These are phyloP conservation scores for Logfia minima DNA, from an alignment of 129 eudicot genomes.

Conservation along the genomic window DNA sequence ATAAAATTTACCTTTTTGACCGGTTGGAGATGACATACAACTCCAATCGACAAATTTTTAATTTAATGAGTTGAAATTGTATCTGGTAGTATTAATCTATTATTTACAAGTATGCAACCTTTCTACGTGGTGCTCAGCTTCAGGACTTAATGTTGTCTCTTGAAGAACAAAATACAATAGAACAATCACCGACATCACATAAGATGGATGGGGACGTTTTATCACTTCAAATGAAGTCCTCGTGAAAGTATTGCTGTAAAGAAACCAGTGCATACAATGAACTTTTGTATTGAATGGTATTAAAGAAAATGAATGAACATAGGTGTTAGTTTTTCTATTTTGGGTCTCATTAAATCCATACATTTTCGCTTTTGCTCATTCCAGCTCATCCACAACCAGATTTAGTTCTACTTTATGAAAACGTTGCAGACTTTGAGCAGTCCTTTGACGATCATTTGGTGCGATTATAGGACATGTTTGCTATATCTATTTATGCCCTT, in stretches of 20 bases:
- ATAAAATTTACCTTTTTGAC: too few relatives aligned
- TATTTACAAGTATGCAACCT: not conserved
- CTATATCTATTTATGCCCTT: too few relatives aligned
- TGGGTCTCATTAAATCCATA: too few relatives aligned
- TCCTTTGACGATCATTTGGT: not conserved
- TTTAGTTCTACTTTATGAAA: not conserved
- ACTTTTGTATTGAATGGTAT: slow-evolving; percentile 10
- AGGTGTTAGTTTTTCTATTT: not conserved
- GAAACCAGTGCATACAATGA: not conserved
- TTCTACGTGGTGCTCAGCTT: slow-evolving; percentile 23
- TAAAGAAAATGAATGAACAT: slow-evolving; percentile 1
- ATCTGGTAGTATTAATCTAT: not conserved
- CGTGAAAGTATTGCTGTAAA: not conserved
- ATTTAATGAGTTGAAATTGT: too few relatives aligned
- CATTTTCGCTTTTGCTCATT: not conserved
- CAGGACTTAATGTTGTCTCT: slow-evolving; percentile 34
- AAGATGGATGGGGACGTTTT: not conserved
- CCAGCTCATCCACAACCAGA: not conserved
- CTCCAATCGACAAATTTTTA: too few relatives aligned
- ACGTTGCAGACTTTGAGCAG: too few relatives aligned
- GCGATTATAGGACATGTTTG: too few relatives aligned
- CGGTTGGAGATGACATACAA: too few relatives aligned
- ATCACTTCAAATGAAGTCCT: slow-evolving; percentile 14
- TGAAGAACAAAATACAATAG: slow-evolving; percentile 26
- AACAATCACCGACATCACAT: slow-evolving; percentile 9